Conservation (phyloP, 345 rosid species). For the Chamaenerion angustifolium region DNA sequence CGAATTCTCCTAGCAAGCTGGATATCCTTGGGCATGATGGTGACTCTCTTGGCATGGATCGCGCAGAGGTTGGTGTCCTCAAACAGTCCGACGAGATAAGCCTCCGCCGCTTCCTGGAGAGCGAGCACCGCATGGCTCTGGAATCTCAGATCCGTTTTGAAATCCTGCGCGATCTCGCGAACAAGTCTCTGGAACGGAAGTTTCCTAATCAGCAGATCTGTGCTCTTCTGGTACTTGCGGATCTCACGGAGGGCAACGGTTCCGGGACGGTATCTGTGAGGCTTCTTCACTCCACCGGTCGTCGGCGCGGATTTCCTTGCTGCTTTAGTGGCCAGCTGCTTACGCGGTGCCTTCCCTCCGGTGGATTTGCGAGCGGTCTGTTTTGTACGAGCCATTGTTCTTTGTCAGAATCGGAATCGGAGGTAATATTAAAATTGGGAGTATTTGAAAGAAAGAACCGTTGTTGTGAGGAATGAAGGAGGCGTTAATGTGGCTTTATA, state of each 20-base stretch:
- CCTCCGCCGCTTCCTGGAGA: slow-evolving; percentile 5
- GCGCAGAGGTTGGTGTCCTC: slow-evolving; percentile 3
- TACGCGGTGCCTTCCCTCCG: no score
- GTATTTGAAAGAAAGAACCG: no score
- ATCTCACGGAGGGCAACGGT: slow-evolving; percentile 3
- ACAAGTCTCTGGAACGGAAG: slow-evolving; percentile 4
- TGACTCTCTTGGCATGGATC: slow-evolving; percentile 3
- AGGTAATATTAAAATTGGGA: no score
- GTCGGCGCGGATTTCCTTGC: slow-evolving; percentile 2
- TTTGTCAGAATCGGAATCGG: no score
- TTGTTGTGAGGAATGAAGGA: no score
- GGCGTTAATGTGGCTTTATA: no score
- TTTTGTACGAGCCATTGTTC: no score
- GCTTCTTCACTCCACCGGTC: slow-evolving; percentile 4
- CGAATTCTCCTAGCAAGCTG: slow-evolving; percentile 3
- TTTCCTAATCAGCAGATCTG: slow-evolving; percentile 2
- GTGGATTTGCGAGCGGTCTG: no score
- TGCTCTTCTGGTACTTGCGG: slow-evolving; percentile 5
- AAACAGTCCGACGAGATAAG: slow-evolving; percentile 1
- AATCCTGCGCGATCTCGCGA: slow-evolving; percentile 4
- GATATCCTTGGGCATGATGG: slow-evolving; percentile 2
- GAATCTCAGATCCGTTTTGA: slow-evolving; percentile 3
- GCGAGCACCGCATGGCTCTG: slow-evolving; percentile 4
- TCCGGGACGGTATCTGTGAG: slow-evolving; percentile 1
- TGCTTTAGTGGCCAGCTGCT: background rate